phyloP scores from a whole-genome alignment of 108 stramenopile genomes.

The Nitzschia sp. region DNA sequence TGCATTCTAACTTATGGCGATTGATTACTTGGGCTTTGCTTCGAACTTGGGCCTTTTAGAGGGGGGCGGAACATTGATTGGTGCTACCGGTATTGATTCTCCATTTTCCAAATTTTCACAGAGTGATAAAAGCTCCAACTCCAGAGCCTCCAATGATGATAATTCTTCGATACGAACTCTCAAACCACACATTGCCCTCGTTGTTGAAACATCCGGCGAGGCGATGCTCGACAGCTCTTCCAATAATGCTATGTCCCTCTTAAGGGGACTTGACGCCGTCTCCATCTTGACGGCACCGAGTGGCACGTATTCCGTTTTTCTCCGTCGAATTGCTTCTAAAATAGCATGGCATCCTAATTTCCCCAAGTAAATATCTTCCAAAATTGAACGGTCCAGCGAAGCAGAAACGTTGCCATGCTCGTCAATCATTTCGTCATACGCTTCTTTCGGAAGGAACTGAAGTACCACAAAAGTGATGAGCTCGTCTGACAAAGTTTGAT shows the following conservation, averaged over 20 bases:
- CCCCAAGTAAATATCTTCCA: slow-evolving; percentile 71
- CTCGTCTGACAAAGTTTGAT: slow-evolving; percentile 47
- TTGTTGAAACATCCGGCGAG: neutral
- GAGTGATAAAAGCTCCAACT: too few species aligned
- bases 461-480: slow-evolving; percentile 62
- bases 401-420: neutral
- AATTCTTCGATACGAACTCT: slow-evolving; percentile 58
- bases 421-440: slow-evolving; percentile 50
- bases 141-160: slow-evolving; percentile 5
- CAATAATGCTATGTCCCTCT: neutral
- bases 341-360: slow-evolving; percentile 60
- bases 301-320: slow-evolving; percentile 29
- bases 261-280: neutral
- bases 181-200: slow-evolving; percentile 49
- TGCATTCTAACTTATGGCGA: too few species aligned
- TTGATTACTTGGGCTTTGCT: too few species aligned
- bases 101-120: too few species aligned
- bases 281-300: neutral
- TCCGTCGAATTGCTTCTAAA: slow-evolving; percentile 34
- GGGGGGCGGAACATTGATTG: too few species aligned
- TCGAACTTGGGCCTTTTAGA: too few species aligned
- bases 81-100: too few species aligned
- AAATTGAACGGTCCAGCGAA: slow-evolving; percentile 35
- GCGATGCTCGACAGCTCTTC: neutral
- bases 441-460: slow-evolving; percentile 67